A percentile compares a stretch with the other conserved stretches of the same genome.
Evolutionary conservation across 2,329 filamentous ascomycete species (phyloP).

Genomic region (Blastomyces emzantsi): DNA sequence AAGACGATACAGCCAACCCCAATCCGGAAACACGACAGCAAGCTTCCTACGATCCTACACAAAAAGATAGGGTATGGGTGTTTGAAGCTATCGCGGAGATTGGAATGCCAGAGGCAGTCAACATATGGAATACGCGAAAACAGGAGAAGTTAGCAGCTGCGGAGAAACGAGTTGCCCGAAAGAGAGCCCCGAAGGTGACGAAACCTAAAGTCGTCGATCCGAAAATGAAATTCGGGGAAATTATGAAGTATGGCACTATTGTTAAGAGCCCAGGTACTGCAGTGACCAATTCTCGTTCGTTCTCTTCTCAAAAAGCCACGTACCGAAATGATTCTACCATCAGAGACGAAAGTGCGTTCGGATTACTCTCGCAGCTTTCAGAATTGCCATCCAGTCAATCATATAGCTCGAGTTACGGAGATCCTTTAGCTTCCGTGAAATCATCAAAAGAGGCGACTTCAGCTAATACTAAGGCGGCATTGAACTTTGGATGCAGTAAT

Average conservation of each 20-base stretch:
- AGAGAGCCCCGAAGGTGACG: constrained; percentile 28
- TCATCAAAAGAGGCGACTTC: not conserved
- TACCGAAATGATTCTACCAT: not conserved
- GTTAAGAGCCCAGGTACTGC: constrained; percentile 23
- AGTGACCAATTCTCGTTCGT: not conserved
- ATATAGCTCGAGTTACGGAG: not conserved
- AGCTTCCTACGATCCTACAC: constrained; percentile 51
- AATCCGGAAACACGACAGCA: constrained; percentile 19
- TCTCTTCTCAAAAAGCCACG: not conserved
- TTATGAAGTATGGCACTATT: constrained; percentile 34
- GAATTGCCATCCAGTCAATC: constrained; percentile 4
- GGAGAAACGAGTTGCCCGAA: constrained; percentile 23
- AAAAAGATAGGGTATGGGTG: constrained; percentile 60
- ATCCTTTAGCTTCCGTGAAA: not conserved
- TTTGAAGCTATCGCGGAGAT: constrained; percentile 54
- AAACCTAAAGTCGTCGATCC: constrained; percentile 29
- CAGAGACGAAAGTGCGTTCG: not conserved
- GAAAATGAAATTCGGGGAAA: constrained; percentile 34
- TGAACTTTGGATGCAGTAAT: constrained; percentile 8
- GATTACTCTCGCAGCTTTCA: not conserved
- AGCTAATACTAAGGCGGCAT: constrained; percentile 13
- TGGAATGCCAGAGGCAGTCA: constrained; percentile 56
- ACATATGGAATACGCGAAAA: constrained; percentile 51
- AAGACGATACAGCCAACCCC: constrained; percentile 29
- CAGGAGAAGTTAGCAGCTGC: constrained; percentile 25